Base-by-base conservation (phyloP, 2,329 filamentous ascomycete species). In the Clonostachys rhizophaga region DNA sequence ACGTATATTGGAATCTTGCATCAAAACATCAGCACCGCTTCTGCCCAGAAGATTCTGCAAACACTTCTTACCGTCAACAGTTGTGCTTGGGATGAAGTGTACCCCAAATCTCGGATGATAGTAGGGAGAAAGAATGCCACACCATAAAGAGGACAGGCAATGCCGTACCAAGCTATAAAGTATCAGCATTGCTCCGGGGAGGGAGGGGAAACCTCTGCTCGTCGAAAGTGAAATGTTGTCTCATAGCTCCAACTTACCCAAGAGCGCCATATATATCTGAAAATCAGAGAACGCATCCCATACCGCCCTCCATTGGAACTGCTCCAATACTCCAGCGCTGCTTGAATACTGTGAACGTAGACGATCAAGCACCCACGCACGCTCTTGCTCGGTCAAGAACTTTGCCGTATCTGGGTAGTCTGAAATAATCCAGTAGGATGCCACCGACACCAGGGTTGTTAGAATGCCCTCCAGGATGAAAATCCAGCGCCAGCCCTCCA, bases 391-490 rank as follows among this genome's bases (percentile, higher is more conserved):
- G 0, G 81, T 83, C 18, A 95, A 74, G 60, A 95, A 95, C 0
- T 56, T 77, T 0, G 89, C 88, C 24, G 87, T 82, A 52, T 90
- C 88, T 0, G 91, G 91, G 55, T 90, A 95, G 57, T 95, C 89
- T 54, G 88, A 78, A 1, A 95, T 79, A 52, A 83, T 72, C 71
- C 82, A 91, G 65, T 86, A 91, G 1, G 82, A 82, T 1, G 73
- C 55, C 5, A 83, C 49, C 1, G 87, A 89, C 6, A 90, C 75
- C 2, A 90, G 2, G 1, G 89, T 75, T 0, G 87, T 90, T 1
- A 74, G 76, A 2, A 90, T 74, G 2, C 88, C 88, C 65, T 88
- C 83, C 7, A 87, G 74, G 39, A n/a, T n/a, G n/a, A n/a, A n/a
- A n/a, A n/a, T n/a, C n/a, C n/a, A n/a, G n/a, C n/a, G n/a, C n/a